Conservation (phyloP, 345 rosid genomes). For the Mallotus nudiflorus region DNA sequence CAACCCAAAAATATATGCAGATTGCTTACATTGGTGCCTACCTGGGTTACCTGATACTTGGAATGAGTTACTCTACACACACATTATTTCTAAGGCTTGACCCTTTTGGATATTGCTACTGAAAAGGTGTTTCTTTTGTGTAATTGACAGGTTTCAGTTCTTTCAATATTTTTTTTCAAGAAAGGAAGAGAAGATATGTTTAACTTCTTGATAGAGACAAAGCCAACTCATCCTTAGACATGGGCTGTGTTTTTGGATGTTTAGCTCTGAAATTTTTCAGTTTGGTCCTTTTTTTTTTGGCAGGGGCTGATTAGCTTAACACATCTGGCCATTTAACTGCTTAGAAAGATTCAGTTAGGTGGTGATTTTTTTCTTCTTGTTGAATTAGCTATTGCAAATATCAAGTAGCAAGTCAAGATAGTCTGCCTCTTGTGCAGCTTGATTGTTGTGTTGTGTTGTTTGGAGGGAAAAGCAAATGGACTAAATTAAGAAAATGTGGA, state of each 20-base stretch:
- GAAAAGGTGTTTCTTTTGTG: not conserved
- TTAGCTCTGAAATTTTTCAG: not conserved
- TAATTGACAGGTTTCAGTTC: not conserved
- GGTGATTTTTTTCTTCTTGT: too few species aligned
- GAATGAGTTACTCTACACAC: slow-evolving; percentile 27
- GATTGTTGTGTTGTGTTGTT: too few species aligned
- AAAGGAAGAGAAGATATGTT: not conserved
- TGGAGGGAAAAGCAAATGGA: too few species aligned
- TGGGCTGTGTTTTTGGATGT: not conserved
- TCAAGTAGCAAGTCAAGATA: too few species aligned
- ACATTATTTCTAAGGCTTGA: slow-evolving; percentile 17
- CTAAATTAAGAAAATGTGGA: too few species aligned
- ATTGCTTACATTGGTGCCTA: slow-evolving; percentile 35
- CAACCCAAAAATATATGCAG: slow-evolving; percentile 22
- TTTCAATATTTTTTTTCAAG: not conserved
- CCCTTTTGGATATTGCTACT: not conserved
- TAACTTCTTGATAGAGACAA: not conserved
- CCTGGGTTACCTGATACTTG: slow-evolving; percentile 34
- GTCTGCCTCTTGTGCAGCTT: too few species aligned
- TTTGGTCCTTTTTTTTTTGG: not conserved
- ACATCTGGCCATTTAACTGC: too few species aligned
- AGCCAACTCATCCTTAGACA: not conserved
- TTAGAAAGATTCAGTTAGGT: too few species aligned
- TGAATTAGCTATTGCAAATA: too few species aligned
- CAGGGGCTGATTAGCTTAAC: too few species aligned